Evolutionary conservation across 2,329 filamentous ascomycete species (phyloP), one percentile per base, ranked within the genome.

Genomic region (Trichophyton verrucosum): DNA sequence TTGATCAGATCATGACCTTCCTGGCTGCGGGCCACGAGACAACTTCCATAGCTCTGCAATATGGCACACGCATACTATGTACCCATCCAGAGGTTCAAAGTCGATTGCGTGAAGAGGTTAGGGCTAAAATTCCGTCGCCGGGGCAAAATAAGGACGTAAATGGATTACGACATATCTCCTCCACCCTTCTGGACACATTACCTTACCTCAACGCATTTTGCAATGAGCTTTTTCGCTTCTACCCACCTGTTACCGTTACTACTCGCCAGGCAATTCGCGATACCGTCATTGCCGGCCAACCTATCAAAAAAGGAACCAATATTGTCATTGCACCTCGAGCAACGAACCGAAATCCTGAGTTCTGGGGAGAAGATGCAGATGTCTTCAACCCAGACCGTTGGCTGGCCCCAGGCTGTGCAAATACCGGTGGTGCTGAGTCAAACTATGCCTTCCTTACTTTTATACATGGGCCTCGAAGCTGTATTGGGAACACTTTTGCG

Each of bases 1-100:
- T 90, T 40, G 87, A 94, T 71, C 90, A 95, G 74, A 82, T 94
- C 70, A 94, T 95, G 88, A 95, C 89, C 0, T 94, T 95, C 76
- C 81, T 95, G 3, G 87, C 86, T 0, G 90, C 90, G 0, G 86
- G 86, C 22, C 89, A 92, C 71, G 88, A 92, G 74, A 92, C 89
- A 0, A 91, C 88, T 0, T 84, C 89, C 0, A 81, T 85, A 0
- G 81, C 88, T 17, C 78, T 94, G 69, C 87, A 85, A n/a, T 92
- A 88, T 87, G 82, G 86, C 2, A 74, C 85, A 6, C 88, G 90
- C 69, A 76, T 86, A 49, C 80, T 94, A n/a, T 82, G 82, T 66
- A 78, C 79, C 20, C 73, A 89, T 66, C 85, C 83, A 0, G 78
- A 84, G 0, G 76, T 88, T 1, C 88, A 94, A 73, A 73, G 73